A percentile compares a stretch with the other conserved stretches of the same genome.
phyloP scores from a whole-genome alignment of 2,329 filamentous ascomycete species.

The Achaetomium macrosporum region DNA sequence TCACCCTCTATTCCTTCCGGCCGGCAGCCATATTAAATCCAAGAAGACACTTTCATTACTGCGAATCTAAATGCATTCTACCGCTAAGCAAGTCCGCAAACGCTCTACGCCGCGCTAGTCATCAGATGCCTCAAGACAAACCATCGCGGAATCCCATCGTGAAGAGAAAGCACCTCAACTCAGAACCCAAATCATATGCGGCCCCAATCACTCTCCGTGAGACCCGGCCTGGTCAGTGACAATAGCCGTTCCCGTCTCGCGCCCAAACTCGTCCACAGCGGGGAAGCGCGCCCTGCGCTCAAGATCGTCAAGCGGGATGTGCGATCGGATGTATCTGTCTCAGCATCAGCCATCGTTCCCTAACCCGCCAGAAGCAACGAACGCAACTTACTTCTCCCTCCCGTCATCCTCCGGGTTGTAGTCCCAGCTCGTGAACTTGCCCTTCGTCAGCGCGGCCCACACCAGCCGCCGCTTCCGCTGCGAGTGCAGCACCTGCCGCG shows the following conservation, averaged over 20 bases:
- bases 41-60: neutral
- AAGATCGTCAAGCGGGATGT: slow-evolving; percentile 73
- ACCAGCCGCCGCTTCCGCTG: slow-evolving; percentile 75
- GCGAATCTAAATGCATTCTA: neutral
- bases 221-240: slow-evolving; percentile 40
- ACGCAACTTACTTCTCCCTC: slow-evolving; percentile 49
- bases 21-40: too few species aligned
- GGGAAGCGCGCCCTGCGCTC: slow-evolving; percentile 72
- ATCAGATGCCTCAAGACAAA: neutral
- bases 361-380: neutral
- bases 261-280: slow-evolving; percentile 51
- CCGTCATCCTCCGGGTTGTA: slow-evolving; percentile 70
- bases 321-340: slow-evolving; percentile 73
- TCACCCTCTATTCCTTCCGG: too few species aligned
- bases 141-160: neutral
- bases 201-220: slow-evolving; percentile 33
- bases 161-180: too few species aligned
- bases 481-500: slow-evolving; percentile 64
- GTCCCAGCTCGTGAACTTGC: slow-evolving; percentile 78
- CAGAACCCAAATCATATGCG: too few species aligned
- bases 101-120: slow-evolving; percentile 10
- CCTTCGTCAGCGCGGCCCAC: slow-evolving; percentile 72
- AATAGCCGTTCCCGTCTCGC: slow-evolving; percentile 39
- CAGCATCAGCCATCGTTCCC: slow-evolving; percentile 8
- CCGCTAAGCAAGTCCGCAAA: neutral